Conservation (phyloP, 345 rosid species). For the Alliaria petiolata region DNA sequence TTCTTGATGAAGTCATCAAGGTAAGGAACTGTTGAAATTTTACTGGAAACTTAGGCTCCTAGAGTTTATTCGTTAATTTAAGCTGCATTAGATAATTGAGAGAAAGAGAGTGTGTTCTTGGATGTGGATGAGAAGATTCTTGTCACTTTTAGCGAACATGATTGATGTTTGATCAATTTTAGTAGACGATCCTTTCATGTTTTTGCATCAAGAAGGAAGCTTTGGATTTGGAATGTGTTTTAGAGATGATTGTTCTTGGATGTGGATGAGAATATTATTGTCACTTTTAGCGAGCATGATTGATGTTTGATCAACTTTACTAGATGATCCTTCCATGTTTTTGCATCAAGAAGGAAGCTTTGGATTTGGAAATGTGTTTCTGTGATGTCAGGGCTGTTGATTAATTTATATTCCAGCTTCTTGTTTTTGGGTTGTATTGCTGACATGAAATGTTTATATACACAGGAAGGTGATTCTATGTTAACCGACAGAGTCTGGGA, state of each 20-base stretch:
- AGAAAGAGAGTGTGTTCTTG: background rate
- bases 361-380: background rate
- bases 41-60: background rate
- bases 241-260: background rate
- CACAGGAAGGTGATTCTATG: conserved; percentile 78
- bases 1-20: conserved; percentile 94
- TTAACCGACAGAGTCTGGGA: conserved; percentile 95
- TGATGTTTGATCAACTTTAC: background rate
- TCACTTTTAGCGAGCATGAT: background rate
- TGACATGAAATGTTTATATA: conserved; percentile 29
- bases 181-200: background rate
- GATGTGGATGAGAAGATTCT: background rate
- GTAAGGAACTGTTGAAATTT: conserved; percentile 27
- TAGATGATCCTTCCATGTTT: background rate
- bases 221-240: background rate
- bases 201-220: background rate
- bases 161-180: background rate
- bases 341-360: background rate
- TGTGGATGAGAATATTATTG: background rate
- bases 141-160: background rate
- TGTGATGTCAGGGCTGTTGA: conserved; percentile 9
- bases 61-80: background rate
- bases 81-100: conserved; percentile 6
- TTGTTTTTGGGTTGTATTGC: background rate
- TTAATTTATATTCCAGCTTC: background rate